Evolutionary conservation across 305 asterid species (phyloP), one percentile per base, ranked within the genome.

Genomic region (Ilex paraguariensis): DNA sequence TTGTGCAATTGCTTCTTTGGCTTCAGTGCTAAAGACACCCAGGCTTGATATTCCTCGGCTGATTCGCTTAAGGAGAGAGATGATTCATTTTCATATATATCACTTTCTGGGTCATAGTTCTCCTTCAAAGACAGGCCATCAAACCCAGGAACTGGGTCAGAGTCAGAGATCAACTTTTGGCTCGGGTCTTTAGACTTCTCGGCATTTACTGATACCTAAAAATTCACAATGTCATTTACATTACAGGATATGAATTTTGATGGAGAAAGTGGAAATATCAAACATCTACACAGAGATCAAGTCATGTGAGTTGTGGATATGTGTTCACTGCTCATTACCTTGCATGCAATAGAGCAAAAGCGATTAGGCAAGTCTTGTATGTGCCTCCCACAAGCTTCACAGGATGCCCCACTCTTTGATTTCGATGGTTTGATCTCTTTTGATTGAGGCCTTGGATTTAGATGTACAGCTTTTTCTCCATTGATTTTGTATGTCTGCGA

Each of bases 301-400:
- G 28, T 21, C 2, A 21, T 21, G 28, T 21, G 28, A 36, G 42
- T 3, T 36, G 42, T 36, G 6, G 42, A 8, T 8, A 36, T 36
- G 9, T 8, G 12, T 14, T 6, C 54, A 50, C 1, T 50, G n/a
- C 6, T 6, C 31, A 55, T 66, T 75, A 87, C 90, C 65, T 85
- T 85, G 90, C 95, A 87, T 57, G 88, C 85, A 48, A 87, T 85
- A 28, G 93, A 87, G 59, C 95, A 87, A 73, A 81, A 87, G 60
- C 77, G 76, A 71, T 77, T 82, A 5, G 87, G 95, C 53, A 76
- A 68, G 54, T 87, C 95, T 78, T 87, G 95, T 13, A 87, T 75
- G 62, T 84, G 81, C 74, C 87, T 81, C 54, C 85, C 84, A 75
- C 95, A 87, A 52, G 87, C 76, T 69, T 80, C 76, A 62, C 95